A percentile compares a stretch with the other conserved stretches of the same genome.
Evolutionary conservation across 2,329 filamentous ascomycete species (phyloP).

Genomic region (Capronia coronata): DNA sequence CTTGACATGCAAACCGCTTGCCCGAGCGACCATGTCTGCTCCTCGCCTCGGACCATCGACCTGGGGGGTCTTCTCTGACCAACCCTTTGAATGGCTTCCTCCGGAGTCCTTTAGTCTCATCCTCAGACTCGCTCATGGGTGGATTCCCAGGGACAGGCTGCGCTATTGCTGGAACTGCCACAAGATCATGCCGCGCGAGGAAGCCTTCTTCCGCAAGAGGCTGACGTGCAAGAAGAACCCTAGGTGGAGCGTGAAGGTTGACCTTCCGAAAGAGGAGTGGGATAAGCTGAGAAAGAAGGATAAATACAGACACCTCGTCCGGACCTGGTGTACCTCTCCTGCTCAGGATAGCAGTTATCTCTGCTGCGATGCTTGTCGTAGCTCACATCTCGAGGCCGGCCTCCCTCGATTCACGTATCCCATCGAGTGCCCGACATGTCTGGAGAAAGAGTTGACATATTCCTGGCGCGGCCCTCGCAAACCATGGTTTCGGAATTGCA

Average conservation of each 20-base stretch:
- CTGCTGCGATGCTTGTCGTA: slow-evolving; percentile 17
- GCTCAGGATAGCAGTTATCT: slow-evolving; percentile 19
- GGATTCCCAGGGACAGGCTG: slow-evolving; percentile 22
- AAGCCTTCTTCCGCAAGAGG: slow-evolving; percentile 16
- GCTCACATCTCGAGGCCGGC: not conserved
- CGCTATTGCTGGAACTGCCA: slow-evolving; percentile 25
- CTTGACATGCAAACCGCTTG: slow-evolving; percentile 25
- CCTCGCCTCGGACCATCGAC: slow-evolving; percentile 11
- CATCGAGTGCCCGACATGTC: slow-evolving; percentile 17
- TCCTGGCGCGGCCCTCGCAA: slow-evolving; percentile 6
- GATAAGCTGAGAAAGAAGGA: slow-evolving; percentile 15
- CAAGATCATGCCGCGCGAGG: slow-evolving; percentile 22
- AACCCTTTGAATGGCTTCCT: slow-evolving; percentile 9
- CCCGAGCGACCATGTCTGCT: slow-evolving; percentile 13
- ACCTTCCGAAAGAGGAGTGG: slow-evolving; percentile 16
- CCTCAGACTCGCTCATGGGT: slow-evolving; percentile 25
- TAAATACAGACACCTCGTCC: slow-evolving; percentile 19
- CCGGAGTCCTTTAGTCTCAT: slow-evolving; percentile 18
- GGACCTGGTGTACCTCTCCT: slow-evolving; percentile 17
- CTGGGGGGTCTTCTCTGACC: slow-evolving; percentile 14
- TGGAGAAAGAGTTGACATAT: slow-evolving; percentile 19
- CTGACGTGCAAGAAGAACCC: slow-evolving; percentile 18
- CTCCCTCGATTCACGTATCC: not conserved
- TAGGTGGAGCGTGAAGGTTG: slow-evolving; percentile 13
- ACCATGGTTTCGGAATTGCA: slow-evolving; percentile 7